phyloP scores from a whole-genome alignment of 1,284 basidiomycete species.

The Trametes versicolor region DNA sequence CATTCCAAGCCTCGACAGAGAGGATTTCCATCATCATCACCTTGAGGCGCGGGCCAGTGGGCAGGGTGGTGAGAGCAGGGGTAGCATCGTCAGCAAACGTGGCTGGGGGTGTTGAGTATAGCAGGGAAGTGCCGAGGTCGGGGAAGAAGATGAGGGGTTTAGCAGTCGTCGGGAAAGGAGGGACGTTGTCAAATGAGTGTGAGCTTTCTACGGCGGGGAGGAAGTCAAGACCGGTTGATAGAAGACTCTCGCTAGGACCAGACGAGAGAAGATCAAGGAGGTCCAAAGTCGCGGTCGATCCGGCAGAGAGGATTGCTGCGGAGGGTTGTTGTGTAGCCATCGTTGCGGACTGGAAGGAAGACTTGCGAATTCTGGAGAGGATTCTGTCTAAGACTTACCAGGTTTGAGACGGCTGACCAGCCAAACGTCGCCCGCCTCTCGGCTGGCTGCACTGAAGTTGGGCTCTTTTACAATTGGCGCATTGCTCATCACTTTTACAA shows the following conservation, averaged over 20 bases:
- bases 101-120: slow-evolving; percentile 18
- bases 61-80: slow-evolving; percentile 50
- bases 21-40: slow-evolving; percentile 59
- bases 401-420: slow-evolving; percentile 7
- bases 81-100: slow-evolving; percentile 5
- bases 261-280: slow-evolving; percentile 35
- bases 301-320: slow-evolving; percentile 16
- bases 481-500: not conserved
- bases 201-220: slow-evolving; percentile 40
- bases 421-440: not conserved
- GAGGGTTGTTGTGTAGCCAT: slow-evolving; percentile 13
- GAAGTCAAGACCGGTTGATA: slow-evolving; percentile 42
- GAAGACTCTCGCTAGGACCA: slow-evolving; percentile 39
- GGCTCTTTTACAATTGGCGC: not conserved
- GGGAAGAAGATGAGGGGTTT: slow-evolving; percentile 34
- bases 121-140: slow-evolving; percentile 34
- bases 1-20: slow-evolving; percentile 62
- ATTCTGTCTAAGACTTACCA: not conserved
- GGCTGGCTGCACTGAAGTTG: not conserved
- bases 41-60: slow-evolving; percentile 62
- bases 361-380: not conserved
- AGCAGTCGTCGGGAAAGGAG: slow-evolving; percentile 42
- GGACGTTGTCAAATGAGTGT: slow-evolving; percentile 41
- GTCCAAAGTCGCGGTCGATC: slow-evolving; percentile 38
- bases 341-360: slow-evolving; percentile 3